Percentiles rank a stretch among this genome's conserved stretches.
These are phyloP conservation scores for Lentinula guzmanii DNA, from an alignment of 768 basidiomycete genomes.

Conservation along the genomic window DNA sequence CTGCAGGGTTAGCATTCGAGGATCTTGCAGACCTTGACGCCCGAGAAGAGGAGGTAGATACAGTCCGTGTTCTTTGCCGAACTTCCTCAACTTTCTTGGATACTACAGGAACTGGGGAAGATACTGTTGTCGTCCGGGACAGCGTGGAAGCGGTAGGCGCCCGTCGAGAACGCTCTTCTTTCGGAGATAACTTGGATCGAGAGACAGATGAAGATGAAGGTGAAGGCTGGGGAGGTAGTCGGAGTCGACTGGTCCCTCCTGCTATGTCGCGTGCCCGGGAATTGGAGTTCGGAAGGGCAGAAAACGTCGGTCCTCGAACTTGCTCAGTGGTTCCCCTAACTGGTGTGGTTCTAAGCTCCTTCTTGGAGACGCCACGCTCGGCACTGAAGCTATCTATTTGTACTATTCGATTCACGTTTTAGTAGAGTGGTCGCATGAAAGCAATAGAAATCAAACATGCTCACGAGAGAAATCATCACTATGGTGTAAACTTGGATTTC, in stretches of 20 bases:
- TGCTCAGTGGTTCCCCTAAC: background rate
- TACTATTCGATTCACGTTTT: constrained; percentile 9
- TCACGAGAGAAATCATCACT: constrained; percentile 22
- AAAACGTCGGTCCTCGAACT: background rate
- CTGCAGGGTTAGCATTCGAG: background rate
- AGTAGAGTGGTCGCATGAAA: too few species aligned
- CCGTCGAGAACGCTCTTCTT: constrained; percentile 14
- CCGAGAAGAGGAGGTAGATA: background rate
- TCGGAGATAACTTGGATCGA: background rate
- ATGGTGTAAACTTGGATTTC: background rate
- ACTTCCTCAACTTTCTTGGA: background rate
- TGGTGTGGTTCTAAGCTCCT: background rate
- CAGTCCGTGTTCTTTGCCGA: background rate
- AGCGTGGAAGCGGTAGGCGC: constrained; percentile 21
- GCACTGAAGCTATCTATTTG: constrained; percentile 17
- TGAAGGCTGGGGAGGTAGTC: background rate
- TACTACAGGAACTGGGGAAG: background rate
- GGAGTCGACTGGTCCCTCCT: background rate
- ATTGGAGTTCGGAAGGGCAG: constrained; percentile 10
- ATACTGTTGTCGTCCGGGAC: background rate
- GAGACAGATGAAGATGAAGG: background rate
- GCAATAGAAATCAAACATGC: background rate
- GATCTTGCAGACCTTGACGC: background rate
- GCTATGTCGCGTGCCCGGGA: background rate
- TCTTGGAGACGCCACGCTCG: background rate